Percentiles rank a stretch among this genome's conserved stretches.
Conservation (phyloP, 495 filamentous ascomycete genomes). For the Bombardia bombarda region DNA sequence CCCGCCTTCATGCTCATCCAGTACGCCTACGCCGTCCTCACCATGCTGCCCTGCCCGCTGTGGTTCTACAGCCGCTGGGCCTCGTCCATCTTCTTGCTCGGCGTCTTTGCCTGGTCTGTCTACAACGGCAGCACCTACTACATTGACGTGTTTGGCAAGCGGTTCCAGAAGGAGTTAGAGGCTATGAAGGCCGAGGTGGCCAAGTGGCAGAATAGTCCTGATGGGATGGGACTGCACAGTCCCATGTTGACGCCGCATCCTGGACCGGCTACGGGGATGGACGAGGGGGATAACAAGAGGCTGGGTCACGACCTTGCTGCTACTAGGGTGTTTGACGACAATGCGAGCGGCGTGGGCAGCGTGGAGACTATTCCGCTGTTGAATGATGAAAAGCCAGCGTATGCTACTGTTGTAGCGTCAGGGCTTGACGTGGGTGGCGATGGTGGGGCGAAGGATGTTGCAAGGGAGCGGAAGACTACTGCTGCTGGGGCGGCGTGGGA, state of each 20-base stretch:
- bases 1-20: conserved; percentile 93
- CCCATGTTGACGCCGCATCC: conserved; percentile 31
- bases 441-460: conserved; percentile 30
- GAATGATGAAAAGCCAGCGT: conserved; percentile 32
- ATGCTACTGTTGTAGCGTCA: conserved; percentile 23
- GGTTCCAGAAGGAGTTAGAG: conserved; percentile 95
- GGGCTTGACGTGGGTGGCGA: conserved; percentile 37
- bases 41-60: conserved; percentile 87
- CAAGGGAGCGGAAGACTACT: conserved; percentile 36
- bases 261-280: conserved; percentile 6
- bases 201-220: conserved; percentile 67
- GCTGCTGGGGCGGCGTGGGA: too few species aligned
- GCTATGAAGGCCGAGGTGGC: conserved; percentile 80
- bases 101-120: conserved; percentile 81
- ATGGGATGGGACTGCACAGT: conserved; percentile 31
- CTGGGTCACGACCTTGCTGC: conserved; percentile 13
- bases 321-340: conserved; percentile 7
- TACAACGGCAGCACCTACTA: conserved; percentile 96
- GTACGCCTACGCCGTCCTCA: conserved; percentile 79
- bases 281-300: conserved; percentile 11
- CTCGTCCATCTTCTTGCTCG: conserved; percentile 64
- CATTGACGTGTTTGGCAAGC: conserved; percentile 92
- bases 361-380: conserved; percentile 51
- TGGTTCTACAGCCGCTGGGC: conserved; percentile 91
- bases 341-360: conserved; percentile 17